A percentile compares a stretch with the other conserved stretches of the same genome.
Conservation (phyloP, 1,284 basidiomycete genomes). For the Trichosporon sp. region DNA sequence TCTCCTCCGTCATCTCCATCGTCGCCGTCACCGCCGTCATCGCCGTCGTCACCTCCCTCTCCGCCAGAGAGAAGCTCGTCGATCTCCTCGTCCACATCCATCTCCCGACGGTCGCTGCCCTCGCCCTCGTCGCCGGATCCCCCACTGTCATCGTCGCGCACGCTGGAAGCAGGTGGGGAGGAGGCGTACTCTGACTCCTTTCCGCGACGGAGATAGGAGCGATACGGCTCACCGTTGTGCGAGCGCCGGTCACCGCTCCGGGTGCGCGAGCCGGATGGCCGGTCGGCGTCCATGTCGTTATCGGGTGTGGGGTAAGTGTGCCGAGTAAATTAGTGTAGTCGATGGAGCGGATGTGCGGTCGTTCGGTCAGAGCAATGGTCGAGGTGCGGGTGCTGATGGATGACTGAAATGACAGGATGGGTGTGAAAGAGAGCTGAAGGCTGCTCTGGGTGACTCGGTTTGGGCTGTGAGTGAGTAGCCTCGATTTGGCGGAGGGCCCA, state of each 20-base stretch:
- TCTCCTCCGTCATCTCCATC: constrained; percentile 18
- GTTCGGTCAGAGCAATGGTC: not conserved
- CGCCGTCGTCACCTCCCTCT: constrained; percentile 13
- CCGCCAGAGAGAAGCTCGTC: constrained; percentile 37
- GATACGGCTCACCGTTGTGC: constrained; percentile 6
- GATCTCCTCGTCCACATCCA: constrained; percentile 43
- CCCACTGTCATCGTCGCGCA: constrained; percentile 16
- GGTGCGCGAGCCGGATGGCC: not conserved
- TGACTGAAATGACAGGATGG: constrained; percentile 10
- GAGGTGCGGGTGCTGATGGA: not conserved
- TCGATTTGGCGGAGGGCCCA: not conserved
- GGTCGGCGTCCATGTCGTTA: constrained; percentile 4
- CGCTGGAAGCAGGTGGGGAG: not conserved
- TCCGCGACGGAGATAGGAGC: not conserved
- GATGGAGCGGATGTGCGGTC: not conserved
- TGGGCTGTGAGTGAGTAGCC: not conserved
- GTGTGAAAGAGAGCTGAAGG: not conserved
- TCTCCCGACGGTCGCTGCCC: constrained; percentile 16
- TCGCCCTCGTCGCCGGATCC: constrained; percentile 15
- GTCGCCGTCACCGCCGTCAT: constrained; percentile 19
- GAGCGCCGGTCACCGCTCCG: not conserved
- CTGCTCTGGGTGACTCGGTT: not conserved
- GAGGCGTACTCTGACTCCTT: not conserved
- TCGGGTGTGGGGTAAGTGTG: not conserved
- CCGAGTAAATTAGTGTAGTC: too few species aligned